phyloP scores from a whole-genome alignment of 2,329 filamentous ascomycete species.

The Paracorniculantispora psalliotae region DNA sequence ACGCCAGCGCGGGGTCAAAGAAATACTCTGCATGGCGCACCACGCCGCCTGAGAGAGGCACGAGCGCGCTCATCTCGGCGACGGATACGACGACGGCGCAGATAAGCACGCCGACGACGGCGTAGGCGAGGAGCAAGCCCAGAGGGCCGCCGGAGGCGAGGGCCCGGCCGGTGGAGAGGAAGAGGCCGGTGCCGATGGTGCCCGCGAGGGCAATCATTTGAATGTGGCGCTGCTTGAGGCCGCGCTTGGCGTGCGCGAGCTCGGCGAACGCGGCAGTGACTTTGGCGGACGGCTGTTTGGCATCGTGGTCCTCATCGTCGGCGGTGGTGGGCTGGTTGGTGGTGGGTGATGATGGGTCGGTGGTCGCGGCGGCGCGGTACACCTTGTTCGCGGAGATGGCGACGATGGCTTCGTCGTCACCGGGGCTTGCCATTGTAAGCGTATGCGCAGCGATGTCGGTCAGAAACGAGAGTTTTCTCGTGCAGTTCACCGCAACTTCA shows the following conservation, averaged over 20 bases:
- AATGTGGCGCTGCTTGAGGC: slow-evolving; percentile 42
- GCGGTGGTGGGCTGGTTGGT: neutral
- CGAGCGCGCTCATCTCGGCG: slow-evolving; percentile 55
- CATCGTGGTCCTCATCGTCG: neutral
- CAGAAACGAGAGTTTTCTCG: no score
- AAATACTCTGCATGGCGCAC: slow-evolving; percentile 58
- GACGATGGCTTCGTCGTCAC: no score
- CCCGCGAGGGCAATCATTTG: slow-evolving; percentile 47
- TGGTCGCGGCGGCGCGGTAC: neutral
- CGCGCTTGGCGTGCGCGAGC: slow-evolving; percentile 9
- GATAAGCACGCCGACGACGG: slow-evolving; percentile 51
- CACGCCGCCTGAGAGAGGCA: slow-evolving; percentile 58
- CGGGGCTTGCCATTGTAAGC: no score
- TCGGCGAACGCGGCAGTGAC: slow-evolving; percentile 1
- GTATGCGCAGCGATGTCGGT: no score
- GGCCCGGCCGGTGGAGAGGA: slow-evolving; percentile 61
- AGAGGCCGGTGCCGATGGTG: slow-evolving; percentile 53
- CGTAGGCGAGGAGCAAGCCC: slow-evolving; percentile 41
- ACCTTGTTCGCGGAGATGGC: no score
- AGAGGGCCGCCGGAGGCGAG: slow-evolving; percentile 57
- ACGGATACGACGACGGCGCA: slow-evolving; percentile 48
- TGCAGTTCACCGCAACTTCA: no score
- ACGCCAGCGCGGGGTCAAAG: slow-evolving; percentile 50
- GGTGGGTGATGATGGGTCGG: neutral
- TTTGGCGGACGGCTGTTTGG: neutral